These are phyloP conservation scores for Chondrostereum purpureum DNA, from an alignment of 1,284 basidiomycete species.

Conservation along the genomic window DNA sequence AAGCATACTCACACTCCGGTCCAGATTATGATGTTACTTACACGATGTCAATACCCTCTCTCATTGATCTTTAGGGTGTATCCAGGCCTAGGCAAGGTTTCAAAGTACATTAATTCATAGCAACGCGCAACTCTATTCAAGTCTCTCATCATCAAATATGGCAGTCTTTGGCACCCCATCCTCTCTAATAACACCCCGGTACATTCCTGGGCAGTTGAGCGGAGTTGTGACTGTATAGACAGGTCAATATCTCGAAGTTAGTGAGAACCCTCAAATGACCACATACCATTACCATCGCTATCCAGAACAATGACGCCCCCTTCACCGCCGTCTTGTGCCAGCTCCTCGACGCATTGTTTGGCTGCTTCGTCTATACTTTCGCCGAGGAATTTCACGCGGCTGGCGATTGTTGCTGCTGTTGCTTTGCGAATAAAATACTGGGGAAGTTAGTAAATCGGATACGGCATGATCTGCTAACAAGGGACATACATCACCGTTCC, in stretches of 20 bases:
- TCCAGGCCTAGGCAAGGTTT: too few species aligned
- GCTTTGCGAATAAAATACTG: slow-evolving; percentile 74
- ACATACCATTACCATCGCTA: slow-evolving; percentile 51
- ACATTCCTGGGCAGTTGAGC: slow-evolving; percentile 75
- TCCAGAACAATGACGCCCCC: slow-evolving; percentile 74
- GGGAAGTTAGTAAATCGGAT: slow-evolving; percentile 4
- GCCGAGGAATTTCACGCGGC: slow-evolving; percentile 54
- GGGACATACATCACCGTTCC: slow-evolving; percentile 68
- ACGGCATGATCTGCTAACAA: too few species aligned
- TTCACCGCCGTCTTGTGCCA: slow-evolving; percentile 48
- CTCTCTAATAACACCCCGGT: slow-evolving; percentile 63
- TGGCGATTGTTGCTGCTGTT: slow-evolving; percentile 60
- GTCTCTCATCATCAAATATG: slow-evolving; percentile 67
- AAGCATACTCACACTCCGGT: too few species aligned
- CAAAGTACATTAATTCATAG: too few species aligned
- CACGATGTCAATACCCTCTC: too few species aligned
- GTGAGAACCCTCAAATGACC: background rate
- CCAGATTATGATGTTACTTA: too few species aligned
- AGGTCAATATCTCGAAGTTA: slow-evolving; percentile 8
- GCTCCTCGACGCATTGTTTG: slow-evolving; percentile 46
- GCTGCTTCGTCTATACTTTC: slow-evolving; percentile 54
- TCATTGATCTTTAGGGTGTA: too few species aligned
- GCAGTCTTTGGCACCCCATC: slow-evolving; percentile 68
- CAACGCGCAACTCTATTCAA: too few species aligned
- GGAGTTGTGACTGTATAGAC: slow-evolving; percentile 54